Evolutionary conservation across 2,329 filamentous ascomycete species (phyloP), one percentile per base, ranked within the genome.

Genomic region (Epichloe elymi): DNA sequence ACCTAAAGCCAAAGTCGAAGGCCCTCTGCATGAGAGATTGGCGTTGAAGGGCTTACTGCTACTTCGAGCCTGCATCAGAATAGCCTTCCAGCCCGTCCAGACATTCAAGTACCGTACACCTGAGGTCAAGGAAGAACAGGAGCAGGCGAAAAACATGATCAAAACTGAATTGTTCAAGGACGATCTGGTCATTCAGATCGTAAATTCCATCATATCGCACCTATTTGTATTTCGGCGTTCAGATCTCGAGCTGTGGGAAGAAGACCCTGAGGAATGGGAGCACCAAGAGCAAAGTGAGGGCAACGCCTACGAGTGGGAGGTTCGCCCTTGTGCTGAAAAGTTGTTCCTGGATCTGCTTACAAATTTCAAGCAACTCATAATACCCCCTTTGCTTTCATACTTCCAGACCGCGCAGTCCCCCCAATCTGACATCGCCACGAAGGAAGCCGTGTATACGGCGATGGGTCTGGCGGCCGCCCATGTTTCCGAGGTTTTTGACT

Each of bases 231-330:
- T 97, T 65, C 81, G 88, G 36, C 79, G 85, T 53, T 81, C 82
- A 48, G 93, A 98, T 65, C 77, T 97, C 1, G 82, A 88, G 55
- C 85, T 88, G 52, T 98, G 93, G 93, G 85, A 94, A 63, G 85
- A 94, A 61, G 89, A 95, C 52, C 88, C 91, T 0, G 88, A 98
- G 65, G 89, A 94, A 50, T 98, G 93, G 90, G 91, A 96, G 65
- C 83, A 86, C 56, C 82, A 85, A 60, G 89, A 96, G 70, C 88
- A 94, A 60, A 86, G 84, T 54, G 80, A 87, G 53, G 83, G 86
- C 37, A 86, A 88, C 58, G 87, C 86, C 1, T 97, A 86, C 77
- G 89, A 97, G 61, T 96, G 90, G 71, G 87, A 91, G 53, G 84
- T 97, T 49, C 82, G 91, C 35, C 88, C 90, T 2, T 97, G 91